Conservation (phyloP, 2,329 filamentous ascomycete species). For the Aspergillus sclerotialis region DNA sequence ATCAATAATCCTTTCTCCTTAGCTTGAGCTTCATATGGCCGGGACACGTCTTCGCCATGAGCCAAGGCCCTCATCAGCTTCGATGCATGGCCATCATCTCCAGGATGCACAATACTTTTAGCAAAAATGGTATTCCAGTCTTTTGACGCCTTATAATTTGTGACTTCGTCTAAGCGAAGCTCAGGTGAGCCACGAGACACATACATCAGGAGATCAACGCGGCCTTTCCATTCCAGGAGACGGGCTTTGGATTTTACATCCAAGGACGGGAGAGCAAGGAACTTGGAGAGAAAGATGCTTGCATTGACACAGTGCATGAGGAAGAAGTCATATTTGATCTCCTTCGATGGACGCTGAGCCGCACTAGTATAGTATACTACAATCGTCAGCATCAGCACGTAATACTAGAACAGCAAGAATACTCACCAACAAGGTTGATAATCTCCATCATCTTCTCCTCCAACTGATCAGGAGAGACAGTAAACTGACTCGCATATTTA, state of each 20-base stretch:
- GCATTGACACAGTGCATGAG: conserved; percentile 70
- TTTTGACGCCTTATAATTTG: conserved; percentile 50
- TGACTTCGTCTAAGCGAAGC: conserved; percentile 54
- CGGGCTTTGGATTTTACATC: conserved; percentile 58
- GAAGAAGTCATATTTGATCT: conserved; percentile 76
- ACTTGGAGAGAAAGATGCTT: conserved; percentile 63
- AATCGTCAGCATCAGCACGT: conserved; percentile 1
- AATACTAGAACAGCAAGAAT: neutral
- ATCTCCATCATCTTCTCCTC: conserved; percentile 57
- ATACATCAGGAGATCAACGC: conserved; percentile 68
- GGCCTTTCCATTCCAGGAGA: conserved; percentile 74
- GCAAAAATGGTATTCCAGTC: conserved; percentile 41
- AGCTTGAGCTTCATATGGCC: conserved; percentile 22
- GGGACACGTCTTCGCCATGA: conserved; percentile 51
- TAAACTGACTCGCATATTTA: conserved; percentile 52
- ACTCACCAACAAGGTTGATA: conserved; percentile 55
- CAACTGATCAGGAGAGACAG: conserved; percentile 50
- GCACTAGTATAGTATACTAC: conserved; percentile 51
- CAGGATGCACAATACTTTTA: conserved; percentile 37
- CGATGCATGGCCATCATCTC: conserved; percentile 73
- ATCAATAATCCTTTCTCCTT: conserved; percentile 26
- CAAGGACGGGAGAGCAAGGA: conserved; percentile 57
- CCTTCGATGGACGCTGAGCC: conserved; percentile 57
- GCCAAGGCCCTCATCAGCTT: conserved; percentile 68
- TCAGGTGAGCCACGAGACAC: conserved; percentile 59